A percentile compares a stretch with the other conserved stretches of the same genome.
These are phyloP conservation scores for Candida sphagnicola DNA, from an alignment of 805 yeast genomes.

Conservation along the genomic window DNA sequence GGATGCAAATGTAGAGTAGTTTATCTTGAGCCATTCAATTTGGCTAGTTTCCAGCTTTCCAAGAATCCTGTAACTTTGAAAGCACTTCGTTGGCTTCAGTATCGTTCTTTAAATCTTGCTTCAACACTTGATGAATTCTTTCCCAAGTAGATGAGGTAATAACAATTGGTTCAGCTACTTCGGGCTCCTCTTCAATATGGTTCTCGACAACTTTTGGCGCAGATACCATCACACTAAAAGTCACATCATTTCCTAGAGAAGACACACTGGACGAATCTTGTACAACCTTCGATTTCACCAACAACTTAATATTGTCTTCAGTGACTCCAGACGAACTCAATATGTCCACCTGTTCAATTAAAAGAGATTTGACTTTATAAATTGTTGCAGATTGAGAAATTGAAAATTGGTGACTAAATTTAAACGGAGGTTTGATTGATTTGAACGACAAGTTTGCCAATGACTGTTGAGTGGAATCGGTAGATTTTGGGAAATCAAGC, in stretches of 20 bases:
- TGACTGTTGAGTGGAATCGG: conserved; percentile 6
- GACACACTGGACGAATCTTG: conserved; percentile 44
- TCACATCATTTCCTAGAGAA: conserved; percentile 22
- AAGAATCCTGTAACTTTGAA: conserved; percentile 12
- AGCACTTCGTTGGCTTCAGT: conserved; percentile 21
- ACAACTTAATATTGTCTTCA: conserved; percentile 44
- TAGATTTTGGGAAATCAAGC: conserved; percentile 23
- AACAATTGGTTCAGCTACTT: conserved; percentile 3
- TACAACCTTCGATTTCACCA: conserved; percentile 60
- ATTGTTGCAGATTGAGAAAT: conserved; percentile 26
- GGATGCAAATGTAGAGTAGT: too few relatives aligned
- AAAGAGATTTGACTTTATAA: conserved; percentile 33
- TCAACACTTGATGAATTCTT: conserved; percentile 33
- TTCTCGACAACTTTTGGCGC: conserved; percentile 10
- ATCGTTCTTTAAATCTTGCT: conserved; percentile 24
- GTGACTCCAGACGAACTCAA: conserved; percentile 24
- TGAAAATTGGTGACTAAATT: conserved; percentile 39
- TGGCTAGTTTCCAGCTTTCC: not conserved
- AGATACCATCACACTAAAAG: conserved; percentile 44
- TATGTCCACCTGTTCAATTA: conserved; percentile 26
- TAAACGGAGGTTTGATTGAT: conserved; percentile 67
- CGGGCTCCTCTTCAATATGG: conserved; percentile 4
- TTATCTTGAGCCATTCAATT: too few relatives aligned
- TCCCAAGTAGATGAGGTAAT: conserved; percentile 37
- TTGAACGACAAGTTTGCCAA: conserved; percentile 41